phyloP scores from a whole-genome alignment of 441 rosid species.

The Hura crepitans region DNA sequence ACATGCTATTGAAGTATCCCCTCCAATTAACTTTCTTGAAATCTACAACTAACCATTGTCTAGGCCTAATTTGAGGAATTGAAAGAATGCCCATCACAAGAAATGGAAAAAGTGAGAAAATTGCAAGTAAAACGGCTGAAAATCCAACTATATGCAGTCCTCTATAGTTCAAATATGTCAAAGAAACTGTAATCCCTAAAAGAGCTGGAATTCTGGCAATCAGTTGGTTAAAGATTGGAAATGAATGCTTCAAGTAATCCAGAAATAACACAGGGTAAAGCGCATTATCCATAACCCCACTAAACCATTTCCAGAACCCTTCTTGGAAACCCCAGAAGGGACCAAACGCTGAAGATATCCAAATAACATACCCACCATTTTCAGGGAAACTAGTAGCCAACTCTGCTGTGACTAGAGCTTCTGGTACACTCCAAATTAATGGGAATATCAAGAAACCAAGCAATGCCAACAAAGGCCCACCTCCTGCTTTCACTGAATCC shows the following conservation, averaged over 20 bases:
- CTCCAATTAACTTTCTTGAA: conserved; percentile 69
- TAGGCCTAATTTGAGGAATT: conserved; percentile 58
- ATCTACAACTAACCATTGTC: conserved; percentile 66
- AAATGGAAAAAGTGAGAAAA: conserved; percentile 74
- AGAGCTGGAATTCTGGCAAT: conserved; percentile 76
- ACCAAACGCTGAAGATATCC: conserved; percentile 93
- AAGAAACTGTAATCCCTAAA: conserved; percentile 59
- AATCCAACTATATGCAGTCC: conserved; percentile 84
- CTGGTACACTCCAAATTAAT: conserved; percentile 85
- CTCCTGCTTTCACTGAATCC: conserved; percentile 81
- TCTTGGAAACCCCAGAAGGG: conserved; percentile 95
- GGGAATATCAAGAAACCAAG: conserved; percentile 84
- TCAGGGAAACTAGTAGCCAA: conserved; percentile 91
- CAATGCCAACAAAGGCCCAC: conserved; percentile 79
- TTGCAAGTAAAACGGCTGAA: conserved; percentile 63
- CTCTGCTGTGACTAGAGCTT: conserved; percentile 89
- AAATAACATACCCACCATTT: conserved; percentile 86
- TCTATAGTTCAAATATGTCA: conserved; percentile 84
- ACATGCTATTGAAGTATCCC: conserved; percentile 75
- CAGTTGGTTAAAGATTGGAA: conserved; percentile 53
- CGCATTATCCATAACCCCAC: conserved; percentile 97
- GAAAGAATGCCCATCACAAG: conserved; percentile 63
- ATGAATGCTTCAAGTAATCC: conserved; percentile 83
- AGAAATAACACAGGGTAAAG: conserved; percentile 83
- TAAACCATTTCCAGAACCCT: conserved; percentile 94